A percentile compares a stretch with the other conserved stretches of the same genome.
Conservation (phyloP, 495 filamentous ascomycete species). For the Xylaria flabelliformis region DNA sequence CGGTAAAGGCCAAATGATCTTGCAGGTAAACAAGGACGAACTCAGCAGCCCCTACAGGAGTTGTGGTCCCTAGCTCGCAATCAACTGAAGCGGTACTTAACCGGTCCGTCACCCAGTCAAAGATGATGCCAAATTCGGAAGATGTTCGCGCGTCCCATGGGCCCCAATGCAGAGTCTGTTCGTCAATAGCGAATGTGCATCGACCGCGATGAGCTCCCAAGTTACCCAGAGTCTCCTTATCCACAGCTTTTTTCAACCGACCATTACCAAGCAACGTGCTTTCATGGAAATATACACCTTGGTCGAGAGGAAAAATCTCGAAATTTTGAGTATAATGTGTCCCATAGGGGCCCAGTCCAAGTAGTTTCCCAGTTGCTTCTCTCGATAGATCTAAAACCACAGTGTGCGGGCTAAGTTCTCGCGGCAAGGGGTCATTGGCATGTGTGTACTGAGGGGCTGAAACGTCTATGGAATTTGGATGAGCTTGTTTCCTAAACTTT, state of each 20-base stretch:
- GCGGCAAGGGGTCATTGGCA: conserved; percentile 55
- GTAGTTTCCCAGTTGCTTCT: conserved; percentile 51
- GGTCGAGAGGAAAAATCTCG: conserved; percentile 67
- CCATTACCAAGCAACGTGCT: conserved; percentile 79
- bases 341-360: conserved; percentile 64
- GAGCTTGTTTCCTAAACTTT: conserved; percentile 53
- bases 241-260: conserved; percentile 61
- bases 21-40: conserved; percentile 53
- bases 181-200: conserved; percentile 52
- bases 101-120: conserved; percentile 62
- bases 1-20: conserved; percentile 43
- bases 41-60: conserved; percentile 40
- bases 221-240: conserved; percentile 37
- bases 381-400: conserved; percentile 25
- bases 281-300: conserved; percentile 77
- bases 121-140: conserved; percentile 67
- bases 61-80: conserved; percentile 1
- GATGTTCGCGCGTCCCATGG: conserved; percentile 72
- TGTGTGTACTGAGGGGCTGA: conserved; percentile 55
- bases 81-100: conserved; percentile 30
- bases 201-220: conserved; percentile 38
- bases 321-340: conserved; percentile 78
- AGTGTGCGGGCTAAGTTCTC: conserved; percentile 29
- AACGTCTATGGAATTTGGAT: conserved; percentile 60
- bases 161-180: conserved; percentile 66